Evolutionary conservation across 2,329 filamentous ascomycete genomes (phyloP), one percentile per base, ranked within the genome.

Genomic region (Xylariales sp.): DNA sequence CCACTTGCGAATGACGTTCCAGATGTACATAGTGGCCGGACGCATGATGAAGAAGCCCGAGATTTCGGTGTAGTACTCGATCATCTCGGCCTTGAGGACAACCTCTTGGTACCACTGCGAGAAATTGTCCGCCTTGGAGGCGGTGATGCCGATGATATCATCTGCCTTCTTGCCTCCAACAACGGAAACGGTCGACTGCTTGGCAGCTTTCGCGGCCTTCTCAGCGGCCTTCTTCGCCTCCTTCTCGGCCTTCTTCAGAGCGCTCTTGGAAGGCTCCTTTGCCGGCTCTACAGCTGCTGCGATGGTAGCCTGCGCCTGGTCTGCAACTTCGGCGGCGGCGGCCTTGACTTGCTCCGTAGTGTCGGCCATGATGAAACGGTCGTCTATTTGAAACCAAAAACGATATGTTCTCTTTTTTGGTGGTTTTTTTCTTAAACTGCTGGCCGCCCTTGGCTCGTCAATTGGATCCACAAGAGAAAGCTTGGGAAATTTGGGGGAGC

Each of bases 61-160:
- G 45, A 97, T 91, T 67, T 67, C 63, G 35, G 51, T 70, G 61
- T 96, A 97, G 77, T 96, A 98, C 57, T 95, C 90, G 54, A 97
- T 83, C 85, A 98, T 87, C 61, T 96, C 88, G 53, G 88, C 88
- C 77, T 98, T 98, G 57, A 90, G 82, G 40, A 98, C 85, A 44
- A 97, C 87, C 67, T 98, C 91, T 67, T 95, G 88, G 67, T 98
- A 98, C 93, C 93, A 98, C 65, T 83, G 81, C 35, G 88, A 76
- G 60, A 98, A 93, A 67, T 97, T 88, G 33, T 86, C 83, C 33
- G 83, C 72, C 67, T 96, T 97, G 47, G 77, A 75, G 43, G 85
- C 81, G 46, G 90, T 93, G 55, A 96, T 95, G 48, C 90, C 90
- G 53, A 93, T 94, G 48, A 94, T 78, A 47, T 81, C 76, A 56